Evolutionary conservation across 495 filamentous ascomycete species (phyloP).

Genomic region (Pseudotulostoma volvatum): DNA sequence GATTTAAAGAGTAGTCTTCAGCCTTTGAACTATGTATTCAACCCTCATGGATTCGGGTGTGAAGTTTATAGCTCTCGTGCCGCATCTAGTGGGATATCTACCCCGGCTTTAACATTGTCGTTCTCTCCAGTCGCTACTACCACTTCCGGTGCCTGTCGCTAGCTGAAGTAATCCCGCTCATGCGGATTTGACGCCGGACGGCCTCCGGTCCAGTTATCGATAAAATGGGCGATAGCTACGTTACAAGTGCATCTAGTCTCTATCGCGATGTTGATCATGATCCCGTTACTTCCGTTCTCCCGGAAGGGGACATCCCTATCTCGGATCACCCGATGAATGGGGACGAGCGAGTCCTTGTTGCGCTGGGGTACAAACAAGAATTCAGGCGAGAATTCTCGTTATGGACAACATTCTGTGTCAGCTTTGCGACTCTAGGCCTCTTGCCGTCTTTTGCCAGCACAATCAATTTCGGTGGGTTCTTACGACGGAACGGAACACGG

Average conservation of each 20-base stretch:
- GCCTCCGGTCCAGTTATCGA: too few relatives aligned
- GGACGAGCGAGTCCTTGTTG: constrained; percentile 54
- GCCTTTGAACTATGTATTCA: too few relatives aligned
- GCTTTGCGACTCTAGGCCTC: constrained; percentile 58
- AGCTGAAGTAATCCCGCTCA: too few relatives aligned
- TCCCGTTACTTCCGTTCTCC: constrained; percentile 52
- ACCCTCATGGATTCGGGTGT: too few relatives aligned
- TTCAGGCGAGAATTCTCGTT: constrained; percentile 72
- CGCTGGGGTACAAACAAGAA: constrained; percentile 63
- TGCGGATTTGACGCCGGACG: neutral
- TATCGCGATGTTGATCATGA: constrained; percentile 28
- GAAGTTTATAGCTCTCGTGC: too few relatives aligned
- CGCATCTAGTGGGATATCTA: neutral
- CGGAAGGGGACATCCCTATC: constrained; percentile 44
- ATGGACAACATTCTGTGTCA: constrained; percentile 71
- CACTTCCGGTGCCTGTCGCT: too few relatives aligned
- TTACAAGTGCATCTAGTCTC: neutral
- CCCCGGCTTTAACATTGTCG: neutral
- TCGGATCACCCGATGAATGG: constrained; percentile 34
- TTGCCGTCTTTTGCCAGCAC: constrained; percentile 63
- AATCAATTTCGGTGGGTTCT: constrained; percentile 42
- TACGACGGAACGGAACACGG: too few relatives aligned
- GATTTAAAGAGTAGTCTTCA: too few relatives aligned
- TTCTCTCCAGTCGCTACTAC: too few relatives aligned
- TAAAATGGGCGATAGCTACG: neutral